Base-by-base conservation (phyloP, 2,329 filamentous ascomycete species). In the Penicillium sp. region DNA sequence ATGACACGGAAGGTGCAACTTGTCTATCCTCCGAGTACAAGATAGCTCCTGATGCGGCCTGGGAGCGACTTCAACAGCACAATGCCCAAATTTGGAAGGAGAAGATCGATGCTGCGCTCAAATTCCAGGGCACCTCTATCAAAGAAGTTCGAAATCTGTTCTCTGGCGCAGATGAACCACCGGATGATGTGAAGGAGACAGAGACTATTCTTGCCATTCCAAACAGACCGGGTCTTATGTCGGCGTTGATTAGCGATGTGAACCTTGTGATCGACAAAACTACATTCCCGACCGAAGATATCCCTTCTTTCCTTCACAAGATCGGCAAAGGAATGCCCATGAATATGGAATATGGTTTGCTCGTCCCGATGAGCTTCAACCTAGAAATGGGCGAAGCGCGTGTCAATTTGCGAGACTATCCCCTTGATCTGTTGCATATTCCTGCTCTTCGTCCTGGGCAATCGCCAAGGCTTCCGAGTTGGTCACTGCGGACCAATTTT, bases 271-370 rank as follows among this genome's bases (percentile, higher is more conserved):
- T 99, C 52, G 94, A 97, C 71, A 97, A 96, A 69, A 94, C 94
- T 0, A 93, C 90, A 0, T 99, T 99, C 68, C 88, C 91, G 0
- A 77, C 96, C 52, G 80, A 84, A 2, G 86, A 96, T 10, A 84
- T 93, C 48, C 89, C 93, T 0, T 83, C 88, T 13, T 99, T 96
- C 68, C 77, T 99, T 21, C 83, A 97, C 67, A 84, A 85, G 41
- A 87, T 97, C 51, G 94, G 94, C n/a, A 99, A 99, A 75, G 94
- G 94, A 1, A 95, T 99, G 85, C 94, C 94, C 1, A 81, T 85
- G 56, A 87, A 95, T 64, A 99, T 91, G 83, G 80, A 93, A 65
- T 99, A 97, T 69, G 86, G 91, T 8, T 79, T 99, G 17, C 80
- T 99, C 15, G 79, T 99, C 9, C 95, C 94, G 0, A 91, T 97